A percentile compares a stretch with the other conserved stretches of the same genome.
Evolutionary conservation across 352 stramenopile species (phyloP).

Genomic region (Pythium aquatile): DNA sequence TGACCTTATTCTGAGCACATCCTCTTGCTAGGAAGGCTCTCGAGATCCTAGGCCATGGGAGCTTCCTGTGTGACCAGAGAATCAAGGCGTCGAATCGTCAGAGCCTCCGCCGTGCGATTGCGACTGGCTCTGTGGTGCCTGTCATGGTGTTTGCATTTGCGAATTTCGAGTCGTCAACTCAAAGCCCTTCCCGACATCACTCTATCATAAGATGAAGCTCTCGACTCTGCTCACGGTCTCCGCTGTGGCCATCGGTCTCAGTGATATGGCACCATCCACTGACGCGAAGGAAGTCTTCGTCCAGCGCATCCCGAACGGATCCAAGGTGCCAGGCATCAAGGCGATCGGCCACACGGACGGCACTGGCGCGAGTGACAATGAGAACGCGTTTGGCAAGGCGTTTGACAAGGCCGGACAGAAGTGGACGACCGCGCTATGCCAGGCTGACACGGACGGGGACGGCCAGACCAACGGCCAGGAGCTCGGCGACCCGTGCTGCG

Average conservation of each 20-base stretch:
- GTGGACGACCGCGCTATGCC: constrained; percentile 41
- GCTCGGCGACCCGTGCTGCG: constrained; percentile 49
- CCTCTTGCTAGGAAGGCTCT: neutral
- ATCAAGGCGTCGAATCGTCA: neutral
- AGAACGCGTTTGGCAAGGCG: constrained; percentile 42
- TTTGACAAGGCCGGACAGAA: constrained; percentile 25
- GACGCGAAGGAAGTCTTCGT: constrained; percentile 22
- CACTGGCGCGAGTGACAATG: constrained; percentile 2
- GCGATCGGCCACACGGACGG: constrained; percentile 31
- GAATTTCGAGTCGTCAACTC: neutral
- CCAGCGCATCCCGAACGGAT: constrained; percentile 31
- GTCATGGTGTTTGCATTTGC: neutral
- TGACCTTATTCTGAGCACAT: constrained; percentile 1
- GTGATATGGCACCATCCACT: neutral
- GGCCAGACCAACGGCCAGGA: constrained; percentile 57
- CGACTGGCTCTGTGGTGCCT: too few species aligned
- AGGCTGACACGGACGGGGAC: constrained; percentile 50
- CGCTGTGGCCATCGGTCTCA: neutral
- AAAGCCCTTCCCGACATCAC: neutral
- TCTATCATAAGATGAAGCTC: neutral
- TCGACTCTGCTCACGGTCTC: neutral
- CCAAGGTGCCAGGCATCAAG: constrained; percentile 22
- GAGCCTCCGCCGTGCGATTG: neutral
- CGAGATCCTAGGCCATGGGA: neutral
- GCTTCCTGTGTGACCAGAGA: neutral